phyloP scores from a whole-genome alignment of 768 basidiomycete genomes.

The Lentinus brumalis region DNA sequence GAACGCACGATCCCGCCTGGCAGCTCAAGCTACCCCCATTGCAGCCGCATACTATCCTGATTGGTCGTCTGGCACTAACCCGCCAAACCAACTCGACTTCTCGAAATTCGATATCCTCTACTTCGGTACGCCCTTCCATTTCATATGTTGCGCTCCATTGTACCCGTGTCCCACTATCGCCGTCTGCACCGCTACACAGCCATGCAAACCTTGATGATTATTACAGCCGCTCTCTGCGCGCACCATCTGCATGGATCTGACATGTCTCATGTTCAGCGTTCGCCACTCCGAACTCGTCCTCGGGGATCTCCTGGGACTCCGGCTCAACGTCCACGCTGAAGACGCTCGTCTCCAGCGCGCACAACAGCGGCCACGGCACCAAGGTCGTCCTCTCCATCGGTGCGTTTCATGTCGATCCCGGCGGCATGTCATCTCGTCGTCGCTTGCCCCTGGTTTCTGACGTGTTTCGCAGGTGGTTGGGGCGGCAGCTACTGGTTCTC shows the following conservation, averaged over 20 bases:
- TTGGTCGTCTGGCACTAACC: constrained; percentile 48
- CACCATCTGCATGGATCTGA: constrained; percentile 6
- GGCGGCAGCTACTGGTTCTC: constrained; percentile 70
- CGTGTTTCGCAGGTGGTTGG: constrained; percentile 56
- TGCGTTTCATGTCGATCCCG: constrained; percentile 28
- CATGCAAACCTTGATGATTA: not conserved
- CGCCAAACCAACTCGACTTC: constrained; percentile 64
- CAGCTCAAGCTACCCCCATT: constrained; percentile 35
- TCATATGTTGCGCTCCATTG: not conserved
- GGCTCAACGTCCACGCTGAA: constrained; percentile 54
- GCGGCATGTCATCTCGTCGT: not conserved
- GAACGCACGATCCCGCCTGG: constrained; percentile 22
- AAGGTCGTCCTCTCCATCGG: constrained; percentile 70
- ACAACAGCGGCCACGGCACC: constrained; percentile 58
- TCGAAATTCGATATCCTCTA: constrained; percentile 67
- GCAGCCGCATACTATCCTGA: constrained; percentile 52
- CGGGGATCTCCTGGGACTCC: constrained; percentile 51
- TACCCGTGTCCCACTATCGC: constrained; percentile 6
- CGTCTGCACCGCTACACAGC: constrained; percentile 8
- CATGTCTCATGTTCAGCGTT: constrained; percentile 51
- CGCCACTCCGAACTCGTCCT: constrained; percentile 63
- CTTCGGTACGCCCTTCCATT: constrained; percentile 46
- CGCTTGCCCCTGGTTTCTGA: not conserved
- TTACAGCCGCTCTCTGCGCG: not conserved
- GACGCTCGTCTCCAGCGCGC: constrained; percentile 57